Conservation (phyloP, 1,284 basidiomycete genomes). For the Polyporus tsugae region DNA sequence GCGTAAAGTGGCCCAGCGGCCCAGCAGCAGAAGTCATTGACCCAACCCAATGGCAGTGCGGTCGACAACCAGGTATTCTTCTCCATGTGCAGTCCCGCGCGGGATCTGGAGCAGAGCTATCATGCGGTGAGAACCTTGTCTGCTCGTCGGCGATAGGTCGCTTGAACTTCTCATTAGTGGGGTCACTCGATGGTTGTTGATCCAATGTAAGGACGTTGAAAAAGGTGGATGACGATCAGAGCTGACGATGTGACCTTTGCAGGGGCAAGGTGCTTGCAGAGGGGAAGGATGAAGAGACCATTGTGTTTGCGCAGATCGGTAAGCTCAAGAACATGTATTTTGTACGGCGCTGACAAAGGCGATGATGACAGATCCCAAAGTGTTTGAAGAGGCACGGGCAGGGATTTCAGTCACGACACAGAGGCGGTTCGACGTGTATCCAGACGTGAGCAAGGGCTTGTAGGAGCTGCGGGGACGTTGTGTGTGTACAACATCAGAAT, state of each 20-base stretch:
- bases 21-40: neutral
- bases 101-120: constrained; percentile 83
- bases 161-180: constrained; percentile 60
- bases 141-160: neutral
- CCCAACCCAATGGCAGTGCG: constrained; percentile 60
- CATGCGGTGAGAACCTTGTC: constrained; percentile 73
- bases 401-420: constrained; percentile 91
- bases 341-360: constrained; percentile 21
- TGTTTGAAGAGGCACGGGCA: constrained; percentile 73
- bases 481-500: neutral
- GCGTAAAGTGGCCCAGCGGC: constrained; percentile 24
- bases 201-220: constrained; percentile 71
- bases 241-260: constrained; percentile 17
- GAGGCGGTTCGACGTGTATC: constrained; percentile 92
- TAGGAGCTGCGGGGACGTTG: constrained; percentile 11
- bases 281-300: constrained; percentile 83
- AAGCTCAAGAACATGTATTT: constrained; percentile 38
- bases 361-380: constrained; percentile 68
- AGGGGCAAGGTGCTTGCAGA: constrained; percentile 87
- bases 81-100: constrained; percentile 95
- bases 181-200: constrained; percentile 92
- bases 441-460: constrained; percentile 63
- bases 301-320: constrained; percentile 87
- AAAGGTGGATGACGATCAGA: too few species aligned
- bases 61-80: constrained; percentile 97